These are phyloP conservation scores for Bonia amplexicaulis DNA, from an alignment of 176 grass and related monocot genomes.

Conservation along the genomic window DNA sequence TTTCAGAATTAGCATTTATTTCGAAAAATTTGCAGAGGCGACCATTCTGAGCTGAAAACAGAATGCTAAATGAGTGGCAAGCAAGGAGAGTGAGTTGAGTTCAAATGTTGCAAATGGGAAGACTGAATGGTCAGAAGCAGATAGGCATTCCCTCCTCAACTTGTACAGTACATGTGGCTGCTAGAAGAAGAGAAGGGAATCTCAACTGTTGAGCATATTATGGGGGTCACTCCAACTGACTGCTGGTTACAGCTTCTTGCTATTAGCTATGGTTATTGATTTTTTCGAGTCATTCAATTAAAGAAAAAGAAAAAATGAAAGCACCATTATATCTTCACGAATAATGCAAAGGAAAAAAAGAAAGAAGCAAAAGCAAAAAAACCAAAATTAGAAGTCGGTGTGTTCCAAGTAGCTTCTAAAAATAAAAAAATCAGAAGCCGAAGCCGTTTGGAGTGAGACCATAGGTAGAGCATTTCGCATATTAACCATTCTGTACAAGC, in stretches of 20 bases:
- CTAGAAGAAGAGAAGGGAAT: slow-evolving; percentile 4
- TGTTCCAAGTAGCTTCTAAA: no score
- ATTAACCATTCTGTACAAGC: slow-evolving; percentile 7
- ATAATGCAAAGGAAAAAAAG: no score
- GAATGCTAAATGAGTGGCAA: not conserved
- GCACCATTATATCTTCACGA: no score
- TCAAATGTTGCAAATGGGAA: not conserved
- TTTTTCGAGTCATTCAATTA: no score
- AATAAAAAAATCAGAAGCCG: no score
- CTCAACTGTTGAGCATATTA: slow-evolving; percentile 18
- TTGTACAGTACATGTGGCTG: slow-evolving; percentile 24
- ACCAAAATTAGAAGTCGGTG: fast-evolving
- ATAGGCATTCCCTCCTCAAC: not conserved
- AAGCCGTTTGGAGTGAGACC: not conserved
- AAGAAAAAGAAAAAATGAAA: no score
- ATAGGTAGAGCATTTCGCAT: slow-evolving; percentile 32
- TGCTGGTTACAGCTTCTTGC: no score
- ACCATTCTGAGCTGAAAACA: not conserved
- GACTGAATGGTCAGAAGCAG: slow-evolving; percentile 9
- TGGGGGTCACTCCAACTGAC: not conserved
- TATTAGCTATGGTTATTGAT: no score
- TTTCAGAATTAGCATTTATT: not conserved
- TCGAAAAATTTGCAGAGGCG: not conserved
- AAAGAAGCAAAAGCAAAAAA: no score
- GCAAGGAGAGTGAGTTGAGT: not conserved